Conservation (phyloP, 2,329 filamentous ascomycete genomes). For the Colletotrichum sp. region DNA sequence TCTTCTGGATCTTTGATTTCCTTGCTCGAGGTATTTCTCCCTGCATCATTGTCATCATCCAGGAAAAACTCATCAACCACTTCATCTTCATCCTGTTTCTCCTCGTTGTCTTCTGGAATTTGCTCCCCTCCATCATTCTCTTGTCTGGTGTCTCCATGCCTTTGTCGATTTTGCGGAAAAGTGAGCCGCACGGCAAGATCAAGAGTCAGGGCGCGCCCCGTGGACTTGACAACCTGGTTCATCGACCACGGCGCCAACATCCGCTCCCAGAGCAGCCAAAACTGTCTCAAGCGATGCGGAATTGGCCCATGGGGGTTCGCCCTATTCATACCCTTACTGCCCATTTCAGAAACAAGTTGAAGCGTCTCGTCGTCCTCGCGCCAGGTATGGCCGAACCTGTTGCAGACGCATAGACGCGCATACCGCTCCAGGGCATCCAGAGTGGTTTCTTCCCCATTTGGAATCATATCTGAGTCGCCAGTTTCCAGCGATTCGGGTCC, state of each 20-base stretch:
- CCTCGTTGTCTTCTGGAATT: not conserved
- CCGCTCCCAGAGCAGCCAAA: not conserved
- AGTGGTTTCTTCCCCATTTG: not conserved
- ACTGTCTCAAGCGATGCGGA: not conserved
- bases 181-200: not conserved
- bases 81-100: not conserved
- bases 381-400: not conserved
- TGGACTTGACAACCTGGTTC: not conserved
- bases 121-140: no score
- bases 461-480: not conserved
- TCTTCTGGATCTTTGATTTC: not conserved
- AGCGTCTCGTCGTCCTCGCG: not conserved
- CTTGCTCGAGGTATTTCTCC: not conserved
- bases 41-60: not conserved
- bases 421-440: not conserved
- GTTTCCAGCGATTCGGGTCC: not conserved
- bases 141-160: no score
- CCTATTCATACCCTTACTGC: not conserved
- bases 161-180: not conserved
- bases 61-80: not conserved
- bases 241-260: not conserved
- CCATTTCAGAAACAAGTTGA: not conserved
- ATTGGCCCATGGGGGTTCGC: slow-evolving; percentile 1
- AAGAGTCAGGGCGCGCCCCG: not conserved
- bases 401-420: not conserved